Evolutionary conservation across 495 filamentous ascomycete genomes (phyloP).

Genomic region (Neurospora africana): DNA sequence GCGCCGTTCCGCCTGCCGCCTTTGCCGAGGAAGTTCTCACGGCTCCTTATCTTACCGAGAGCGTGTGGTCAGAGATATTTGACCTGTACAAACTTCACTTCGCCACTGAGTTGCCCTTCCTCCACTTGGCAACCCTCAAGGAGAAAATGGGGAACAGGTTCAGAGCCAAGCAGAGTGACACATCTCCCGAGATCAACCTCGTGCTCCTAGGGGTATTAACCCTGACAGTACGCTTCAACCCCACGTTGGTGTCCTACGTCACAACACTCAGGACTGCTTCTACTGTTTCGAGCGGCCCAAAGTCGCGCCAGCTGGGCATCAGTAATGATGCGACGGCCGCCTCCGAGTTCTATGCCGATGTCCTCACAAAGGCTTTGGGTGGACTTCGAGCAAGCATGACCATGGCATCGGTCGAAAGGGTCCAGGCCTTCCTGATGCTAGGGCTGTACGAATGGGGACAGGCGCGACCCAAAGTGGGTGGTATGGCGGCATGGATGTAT

Average conservation of each 20-base stretch:
- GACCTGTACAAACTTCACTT: conserved; percentile 78
- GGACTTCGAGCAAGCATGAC: conserved; percentile 44
- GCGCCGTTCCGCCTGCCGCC: conserved; percentile 17
- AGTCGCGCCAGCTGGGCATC: conserved; percentile 21
- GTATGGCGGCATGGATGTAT: conserved; percentile 66
- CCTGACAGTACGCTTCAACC: conserved; percentile 69
- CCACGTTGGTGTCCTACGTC: conserved; percentile 52
- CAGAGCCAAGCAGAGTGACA: conserved; percentile 33
- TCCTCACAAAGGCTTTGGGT: conserved; percentile 55
- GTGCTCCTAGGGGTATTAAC: conserved; percentile 69
- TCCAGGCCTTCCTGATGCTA: conserved; percentile 73
- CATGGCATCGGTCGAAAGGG: conserved; percentile 53
- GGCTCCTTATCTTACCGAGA: conserved; percentile 49
- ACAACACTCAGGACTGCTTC: conserved; percentile 31
- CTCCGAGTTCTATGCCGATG: conserved; percentile 69
- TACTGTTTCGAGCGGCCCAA: conserved; percentile 19
- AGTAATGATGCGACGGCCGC: conserved; percentile 50
- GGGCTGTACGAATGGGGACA: conserved; percentile 80
- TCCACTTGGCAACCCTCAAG: conserved; percentile 70
- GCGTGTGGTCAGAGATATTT: conserved; percentile 61
- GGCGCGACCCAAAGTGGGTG: conserved; percentile 44
- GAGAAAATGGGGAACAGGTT: conserved; percentile 35
- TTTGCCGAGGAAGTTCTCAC: conserved; percentile 41
- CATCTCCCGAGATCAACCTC: conserved; percentile 41
- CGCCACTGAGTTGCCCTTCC: conserved; percentile 70